phyloP scores from a whole-genome alignment of 768 basidiomycete species.

The Boletus insuetus region DNA sequence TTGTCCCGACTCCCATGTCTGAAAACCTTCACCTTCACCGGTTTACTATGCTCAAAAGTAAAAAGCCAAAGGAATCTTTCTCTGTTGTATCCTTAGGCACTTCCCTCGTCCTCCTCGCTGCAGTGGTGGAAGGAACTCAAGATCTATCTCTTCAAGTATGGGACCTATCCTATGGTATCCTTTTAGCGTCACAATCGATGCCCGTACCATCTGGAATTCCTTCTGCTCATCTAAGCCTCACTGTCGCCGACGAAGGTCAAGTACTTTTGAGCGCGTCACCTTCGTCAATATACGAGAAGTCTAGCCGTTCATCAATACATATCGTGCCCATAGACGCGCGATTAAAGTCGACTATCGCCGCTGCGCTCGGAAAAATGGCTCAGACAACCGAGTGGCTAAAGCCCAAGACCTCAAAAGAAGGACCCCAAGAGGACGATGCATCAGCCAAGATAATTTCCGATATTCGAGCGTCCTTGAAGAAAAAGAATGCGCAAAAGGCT shows the following conservation, averaged over 20 bases:
- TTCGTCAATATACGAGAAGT: constrained; percentile 10
- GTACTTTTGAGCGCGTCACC: constrained; percentile 52
- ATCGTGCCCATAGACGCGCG: constrained; percentile 58
- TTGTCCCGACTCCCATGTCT: constrained; percentile 21
- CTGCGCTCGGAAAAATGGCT: constrained; percentile 54
- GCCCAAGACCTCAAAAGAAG: neutral
- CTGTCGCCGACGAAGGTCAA: constrained; percentile 42
- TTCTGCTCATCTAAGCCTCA: constrained; percentile 29
- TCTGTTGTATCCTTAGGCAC: constrained; percentile 52
- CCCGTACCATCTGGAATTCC: constrained; percentile 46
- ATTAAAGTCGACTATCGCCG: constrained; percentile 56
- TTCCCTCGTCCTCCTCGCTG: constrained; percentile 57
- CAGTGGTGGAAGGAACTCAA: constrained; percentile 29
- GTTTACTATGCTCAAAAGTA: constrained; percentile 9
- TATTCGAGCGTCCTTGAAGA: constrained; percentile 41
- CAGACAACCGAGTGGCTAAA: constrained; percentile 47
- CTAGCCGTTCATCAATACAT: constrained; percentile 50
- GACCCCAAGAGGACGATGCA: constrained; percentile 17
- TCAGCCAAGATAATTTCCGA: constrained; percentile 34
- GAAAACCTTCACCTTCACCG: constrained; percentile 23
- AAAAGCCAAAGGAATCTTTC: constrained; percentile 19
- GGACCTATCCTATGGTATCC: constrained; percentile 67
- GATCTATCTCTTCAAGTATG: constrained; percentile 59
- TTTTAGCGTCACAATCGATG: constrained; percentile 53
- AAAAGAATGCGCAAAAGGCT: constrained; percentile 48